Evolutionary conservation across 2,329 filamentous ascomycete genomes (phyloP), one percentile per base, ranked within the genome.

Genomic region (Calonectria crousiana): DNA sequence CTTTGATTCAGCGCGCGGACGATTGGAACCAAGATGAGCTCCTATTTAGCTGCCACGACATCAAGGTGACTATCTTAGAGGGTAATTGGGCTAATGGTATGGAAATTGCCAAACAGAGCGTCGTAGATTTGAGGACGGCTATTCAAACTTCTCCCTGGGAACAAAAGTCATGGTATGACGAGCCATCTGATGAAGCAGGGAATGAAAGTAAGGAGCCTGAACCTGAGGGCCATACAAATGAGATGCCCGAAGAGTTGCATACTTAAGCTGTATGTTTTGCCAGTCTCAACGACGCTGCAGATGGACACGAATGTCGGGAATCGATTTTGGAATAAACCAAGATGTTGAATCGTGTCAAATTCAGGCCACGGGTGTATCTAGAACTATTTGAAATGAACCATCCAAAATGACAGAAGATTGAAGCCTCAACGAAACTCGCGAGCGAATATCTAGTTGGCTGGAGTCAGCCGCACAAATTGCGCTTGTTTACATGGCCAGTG

Each of bases 1-100:
- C 65, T 6, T 44, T 67, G 18, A 56, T 67, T 11, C 20, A 44
- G 10, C 47, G 26, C 2, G n/a, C 53, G 49, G 65, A 67, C 18
- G 65, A 67, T 2, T 67, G 65, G 65, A 67, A 67, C 34, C 65
- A 56, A 14, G 65, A 67, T 18, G 49, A 53, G 11, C 47, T 67
- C 11, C 23, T 67, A 11, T 67, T 67, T 9, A 20, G 28, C 51
- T 67, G 65, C 34, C 34, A 53, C 6, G 65, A 67, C 16, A 30
- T 67, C n/a, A 51, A 56, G 18, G 18, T 28, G 1, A 23, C 23
- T 6, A 44, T 67, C 20, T 20, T 53, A 10, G 49, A 67, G 11
- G 32, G 16, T 5, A 53, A 56, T 6, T 67, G 65, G 65, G 10
- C 18, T 20, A 18, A 10, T 1, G 65, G 32, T 2, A 41, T 23